Percentiles rank a stretch among this genome's conserved stretches.
Evolutionary conservation across 129 eudicot species (phyloP).

Genomic region (Scalesia atractyloides): DNA sequence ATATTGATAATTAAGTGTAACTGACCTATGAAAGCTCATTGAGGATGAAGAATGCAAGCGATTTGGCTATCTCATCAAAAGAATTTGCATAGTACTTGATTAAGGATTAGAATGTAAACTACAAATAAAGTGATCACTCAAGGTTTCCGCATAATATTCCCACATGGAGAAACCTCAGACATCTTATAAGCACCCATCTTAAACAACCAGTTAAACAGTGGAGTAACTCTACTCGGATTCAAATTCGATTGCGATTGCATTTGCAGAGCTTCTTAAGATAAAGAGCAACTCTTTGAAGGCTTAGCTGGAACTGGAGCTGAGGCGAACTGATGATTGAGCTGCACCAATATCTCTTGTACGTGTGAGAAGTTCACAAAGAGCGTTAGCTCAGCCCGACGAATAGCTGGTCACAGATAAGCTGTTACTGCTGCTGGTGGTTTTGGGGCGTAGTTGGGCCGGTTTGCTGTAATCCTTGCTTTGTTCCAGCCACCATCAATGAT

Average conservation of each 20-base stretch:
- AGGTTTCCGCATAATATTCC: too few species aligned
- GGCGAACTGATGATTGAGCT: constrained; percentile 85
- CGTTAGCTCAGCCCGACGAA: constrained; percentile 54
- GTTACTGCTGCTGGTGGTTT: constrained; percentile 47
- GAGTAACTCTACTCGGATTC: constrained; percentile 22
- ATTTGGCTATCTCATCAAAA: too few species aligned
- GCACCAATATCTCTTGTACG: constrained; percentile 97
- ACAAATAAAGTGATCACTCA: too few species aligned
- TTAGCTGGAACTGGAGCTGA: constrained; percentile 37
- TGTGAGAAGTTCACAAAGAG: constrained; percentile 61
- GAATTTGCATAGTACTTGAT: too few species aligned
- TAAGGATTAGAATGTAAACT: too few species aligned
- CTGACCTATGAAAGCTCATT: too few species aligned
- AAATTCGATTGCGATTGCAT: constrained; percentile 28
- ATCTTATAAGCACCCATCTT: constrained; percentile 72
- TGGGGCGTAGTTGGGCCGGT: constrained; percentile 9
- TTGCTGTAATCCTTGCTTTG: constrained; percentile 24
- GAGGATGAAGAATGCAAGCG: too few species aligned
- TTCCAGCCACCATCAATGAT: constrained; percentile 32
- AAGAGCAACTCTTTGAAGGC: constrained; percentile 59
- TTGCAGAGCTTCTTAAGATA: constrained; percentile 60
- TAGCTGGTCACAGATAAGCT: constrained; percentile 59
- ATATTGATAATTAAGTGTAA: too few species aligned
- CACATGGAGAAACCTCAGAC: constrained; percentile 70
- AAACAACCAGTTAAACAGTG: constrained; percentile 50